phyloP scores from a whole-genome alignment of 139 green algal genomes.

The Edaphochlamys debaryana region DNA sequence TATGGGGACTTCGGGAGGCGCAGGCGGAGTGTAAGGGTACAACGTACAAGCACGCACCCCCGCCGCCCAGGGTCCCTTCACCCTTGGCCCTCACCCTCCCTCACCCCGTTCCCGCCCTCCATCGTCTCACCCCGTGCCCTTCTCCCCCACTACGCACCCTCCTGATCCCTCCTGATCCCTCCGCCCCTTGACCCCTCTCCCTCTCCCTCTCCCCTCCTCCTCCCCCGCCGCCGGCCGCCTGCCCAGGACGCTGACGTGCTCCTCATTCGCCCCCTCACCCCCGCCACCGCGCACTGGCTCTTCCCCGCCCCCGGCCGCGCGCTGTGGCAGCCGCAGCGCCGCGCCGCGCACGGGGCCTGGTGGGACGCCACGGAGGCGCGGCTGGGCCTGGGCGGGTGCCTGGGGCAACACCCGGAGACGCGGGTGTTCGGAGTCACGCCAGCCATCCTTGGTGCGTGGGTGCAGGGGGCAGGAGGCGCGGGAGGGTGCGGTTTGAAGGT shows the following conservation, averaged over 20 bases:
- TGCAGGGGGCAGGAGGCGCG: neutral
- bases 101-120: too few relatives aligned
- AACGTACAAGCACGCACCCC: too few relatives aligned
- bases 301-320: constrained; percentile 14
- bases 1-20: too few relatives aligned
- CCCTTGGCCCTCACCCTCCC: too few relatives aligned
- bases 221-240: too few relatives aligned
- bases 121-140: too few relatives aligned
- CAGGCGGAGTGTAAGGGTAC: too few relatives aligned
- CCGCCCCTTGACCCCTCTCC: too few relatives aligned
- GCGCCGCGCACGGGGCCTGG: neutral
- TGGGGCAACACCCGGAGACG: neutral
- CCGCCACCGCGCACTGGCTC: neutral
- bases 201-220: too few relatives aligned
- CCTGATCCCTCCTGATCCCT: too few relatives aligned
- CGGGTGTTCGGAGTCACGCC: constrained; percentile 28
- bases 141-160: too few relatives aligned
- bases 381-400: neutral
- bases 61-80: too few relatives aligned
- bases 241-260: constrained; percentile 30
- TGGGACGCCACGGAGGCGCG: constrained; percentile 7
- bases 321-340: constrained; percentile 29
- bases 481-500: neutral
- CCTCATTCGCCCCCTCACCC: neutral
- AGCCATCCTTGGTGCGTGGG: constrained; percentile 11